Base-by-base conservation (phyloP, 257 asterid species). In the Jacaranda mimosifolia region DNA sequence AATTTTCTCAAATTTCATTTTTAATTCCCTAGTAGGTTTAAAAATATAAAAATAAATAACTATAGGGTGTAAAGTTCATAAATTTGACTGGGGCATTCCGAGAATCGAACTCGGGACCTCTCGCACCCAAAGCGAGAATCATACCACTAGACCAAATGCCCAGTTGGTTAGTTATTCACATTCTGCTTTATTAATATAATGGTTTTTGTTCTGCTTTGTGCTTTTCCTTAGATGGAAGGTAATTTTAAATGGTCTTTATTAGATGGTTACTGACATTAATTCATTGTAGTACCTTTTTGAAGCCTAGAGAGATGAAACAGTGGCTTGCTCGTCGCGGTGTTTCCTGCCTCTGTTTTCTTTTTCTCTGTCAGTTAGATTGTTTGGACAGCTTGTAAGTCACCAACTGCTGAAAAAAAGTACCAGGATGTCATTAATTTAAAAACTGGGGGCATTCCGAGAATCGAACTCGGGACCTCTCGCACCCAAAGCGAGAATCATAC, bases 111-210 rank as follows among this genome's bases (percentile, higher is more conserved):
- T 89, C 84, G 82, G 91, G 91, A 87, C 97, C 91, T 87, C 97
- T 89, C 91, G 88, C 98, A 85, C 98, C 96, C 90, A 67, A 90
- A 91, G 94, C 86, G 90, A 88, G 94, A 91, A 91, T 91, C 92
- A 90, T 87, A 90, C 92, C 93, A 93, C 94, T 89, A 93, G 96
- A 88, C 96, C 97, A 88, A 88, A 89, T 90, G 92, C 95, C 94
- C 96, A 57, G 5, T 5, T 59, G 45, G 59, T 0, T 15, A 5
- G 59, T 15, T 15, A 15, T 5, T 15, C 1, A 0, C 9, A 53
- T 15, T 15, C 21, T 53, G 59, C 21, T 15, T 53, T 12, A 51
- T 12, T 51, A 51, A 3, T 12, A 12, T 12, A 3, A 46, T 51
- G 57, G 8, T 51, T 51, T 51, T 51, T 51, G 57, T 51, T 51